A percentile compares a stretch with the other conserved stretches of the same genome.
Conservation (phyloP, 352 stramenopile genomes). For the Globisporangium ultimum region DNA sequence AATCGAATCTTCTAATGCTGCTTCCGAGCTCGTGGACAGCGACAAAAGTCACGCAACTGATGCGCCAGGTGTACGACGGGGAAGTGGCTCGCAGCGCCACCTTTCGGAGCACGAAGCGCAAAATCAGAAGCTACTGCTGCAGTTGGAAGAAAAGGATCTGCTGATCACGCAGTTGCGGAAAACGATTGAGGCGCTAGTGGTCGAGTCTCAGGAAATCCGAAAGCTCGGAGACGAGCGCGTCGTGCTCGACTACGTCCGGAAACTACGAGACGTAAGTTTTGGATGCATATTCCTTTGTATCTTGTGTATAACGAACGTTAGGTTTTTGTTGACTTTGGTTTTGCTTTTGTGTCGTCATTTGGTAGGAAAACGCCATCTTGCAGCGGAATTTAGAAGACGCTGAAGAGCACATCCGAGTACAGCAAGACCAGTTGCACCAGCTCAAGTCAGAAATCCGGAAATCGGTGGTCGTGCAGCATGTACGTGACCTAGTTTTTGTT, state of each 20-base stretch:
- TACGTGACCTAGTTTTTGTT: slow-evolving; percentile 12
- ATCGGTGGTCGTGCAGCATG: slow-evolving; percentile 31
- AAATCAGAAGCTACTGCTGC: slow-evolving; percentile 35
- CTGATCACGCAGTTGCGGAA: slow-evolving; percentile 76
- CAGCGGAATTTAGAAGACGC: slow-evolving; percentile 71
- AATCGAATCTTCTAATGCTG: background rate
- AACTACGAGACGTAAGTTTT: slow-evolving; percentile 57
- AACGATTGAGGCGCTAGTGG: slow-evolving; percentile 73
- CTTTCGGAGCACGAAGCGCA: slow-evolving; percentile 14
- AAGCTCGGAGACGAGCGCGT: slow-evolving; percentile 78
- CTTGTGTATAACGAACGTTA: no score
- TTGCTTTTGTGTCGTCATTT: background rate
- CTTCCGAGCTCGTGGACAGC: slow-evolving; percentile 11
- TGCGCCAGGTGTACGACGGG: background rate
- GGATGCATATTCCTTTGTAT: background rate
- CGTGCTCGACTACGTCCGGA: slow-evolving; percentile 83
- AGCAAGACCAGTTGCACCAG: slow-evolving; percentile 71
- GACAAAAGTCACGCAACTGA: slow-evolving; percentile 2
- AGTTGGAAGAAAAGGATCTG: slow-evolving; percentile 83
- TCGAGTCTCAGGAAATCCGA: slow-evolving; percentile 69
- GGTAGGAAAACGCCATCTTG: slow-evolving; percentile 58
- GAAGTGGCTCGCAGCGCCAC: background rate
- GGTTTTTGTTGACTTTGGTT: background rate
- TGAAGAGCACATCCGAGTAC: slow-evolving; percentile 70
- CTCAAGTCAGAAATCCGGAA: slow-evolving; percentile 72